phyloP scores from a whole-genome alignment of 805 yeast genomes.

The Wickerhamomyces chambardii region DNA sequence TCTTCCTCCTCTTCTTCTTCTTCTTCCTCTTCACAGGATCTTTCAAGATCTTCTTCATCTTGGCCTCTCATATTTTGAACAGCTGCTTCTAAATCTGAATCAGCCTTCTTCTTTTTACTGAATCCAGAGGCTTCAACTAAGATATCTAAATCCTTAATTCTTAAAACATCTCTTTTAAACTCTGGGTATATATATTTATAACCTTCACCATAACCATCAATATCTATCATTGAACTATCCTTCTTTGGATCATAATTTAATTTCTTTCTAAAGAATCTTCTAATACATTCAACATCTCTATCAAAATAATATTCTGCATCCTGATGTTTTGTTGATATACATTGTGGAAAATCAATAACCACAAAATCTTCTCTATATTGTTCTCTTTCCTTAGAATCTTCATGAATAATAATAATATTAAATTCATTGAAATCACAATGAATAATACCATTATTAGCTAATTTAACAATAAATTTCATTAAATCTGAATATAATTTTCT shows the following conservation, averaged over 20 bases:
- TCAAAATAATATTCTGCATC: constrained; percentile 86
- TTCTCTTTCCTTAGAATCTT: constrained; percentile 34
- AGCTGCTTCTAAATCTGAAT: constrained; percentile 63
- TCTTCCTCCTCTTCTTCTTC: constrained; percentile 25
- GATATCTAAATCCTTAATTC: constrained; percentile 68
- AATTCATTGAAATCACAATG: constrained; percentile 98
- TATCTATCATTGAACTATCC: constrained; percentile 66
- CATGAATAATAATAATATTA: constrained; percentile 77
- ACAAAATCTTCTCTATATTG: constrained; percentile 60
- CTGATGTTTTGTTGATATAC: constrained; percentile 84
- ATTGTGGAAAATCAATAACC: constrained; percentile 97
- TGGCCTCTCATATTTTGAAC: constrained; percentile 54
- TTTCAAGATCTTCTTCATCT: constrained; percentile 14
- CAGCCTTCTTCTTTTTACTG: constrained; percentile 43
- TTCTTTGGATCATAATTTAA: constrained; percentile 62
- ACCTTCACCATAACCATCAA: constrained; percentile 78
- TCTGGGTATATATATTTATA: constrained; percentile 69
- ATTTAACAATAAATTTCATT: constrained; percentile 77
- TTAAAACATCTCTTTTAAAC: constrained; percentile 64
- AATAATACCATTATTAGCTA: constrained; percentile 84
- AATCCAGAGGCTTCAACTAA: constrained; percentile 89
- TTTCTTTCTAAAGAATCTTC: constrained; percentile 72
- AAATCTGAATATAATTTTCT: constrained; percentile 71
- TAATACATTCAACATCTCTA: constrained; percentile 88
- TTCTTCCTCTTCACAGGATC: constrained; percentile 16